Percentiles rank a stretch among this genome's conserved stretches.
Evolutionary conservation across 2,329 filamentous ascomycete species (phyloP).

Genomic region (Botryotinia calthae): DNA sequence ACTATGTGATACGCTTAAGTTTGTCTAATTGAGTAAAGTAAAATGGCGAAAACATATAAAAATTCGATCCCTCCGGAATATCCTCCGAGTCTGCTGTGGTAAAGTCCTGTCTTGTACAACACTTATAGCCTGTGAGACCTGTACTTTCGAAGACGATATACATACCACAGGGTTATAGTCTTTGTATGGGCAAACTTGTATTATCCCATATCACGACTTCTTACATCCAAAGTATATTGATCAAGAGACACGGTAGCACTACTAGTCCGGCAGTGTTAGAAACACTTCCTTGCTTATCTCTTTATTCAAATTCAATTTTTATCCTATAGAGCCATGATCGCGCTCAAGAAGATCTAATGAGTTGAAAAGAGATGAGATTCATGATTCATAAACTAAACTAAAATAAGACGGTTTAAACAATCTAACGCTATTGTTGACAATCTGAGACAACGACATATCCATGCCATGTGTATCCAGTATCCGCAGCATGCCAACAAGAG

Average conservation of each 20-base stretch:
- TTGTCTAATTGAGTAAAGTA: no score
- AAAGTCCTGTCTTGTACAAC: no score
- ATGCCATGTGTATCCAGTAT: neutral
- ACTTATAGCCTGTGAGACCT: no score
- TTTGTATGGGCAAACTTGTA: no score
- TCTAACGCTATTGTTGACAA: neutral
- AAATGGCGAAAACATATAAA: no score
- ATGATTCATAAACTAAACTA: neutral
- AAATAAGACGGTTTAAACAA: neutral
- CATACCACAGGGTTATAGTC: no score
- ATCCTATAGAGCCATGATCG: rapidly evolving
- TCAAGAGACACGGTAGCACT: neutral
- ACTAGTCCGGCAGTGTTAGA: neutral
- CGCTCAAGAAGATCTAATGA: neutral
- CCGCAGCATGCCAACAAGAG: neutral
- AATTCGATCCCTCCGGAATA: no score
- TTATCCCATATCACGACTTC: no score
- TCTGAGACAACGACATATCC: neutral
- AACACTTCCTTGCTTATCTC: neutral
- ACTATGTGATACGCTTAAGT: no score
- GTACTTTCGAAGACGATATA: no score
- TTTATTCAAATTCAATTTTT: neutral
- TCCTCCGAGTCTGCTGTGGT: no score
- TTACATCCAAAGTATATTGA: no score
- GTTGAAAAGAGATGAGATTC: neutral